Evolutionary conservation across 2,329 filamentous ascomycete species (phyloP).

Genomic region (Claviceps pusilla): DNA sequence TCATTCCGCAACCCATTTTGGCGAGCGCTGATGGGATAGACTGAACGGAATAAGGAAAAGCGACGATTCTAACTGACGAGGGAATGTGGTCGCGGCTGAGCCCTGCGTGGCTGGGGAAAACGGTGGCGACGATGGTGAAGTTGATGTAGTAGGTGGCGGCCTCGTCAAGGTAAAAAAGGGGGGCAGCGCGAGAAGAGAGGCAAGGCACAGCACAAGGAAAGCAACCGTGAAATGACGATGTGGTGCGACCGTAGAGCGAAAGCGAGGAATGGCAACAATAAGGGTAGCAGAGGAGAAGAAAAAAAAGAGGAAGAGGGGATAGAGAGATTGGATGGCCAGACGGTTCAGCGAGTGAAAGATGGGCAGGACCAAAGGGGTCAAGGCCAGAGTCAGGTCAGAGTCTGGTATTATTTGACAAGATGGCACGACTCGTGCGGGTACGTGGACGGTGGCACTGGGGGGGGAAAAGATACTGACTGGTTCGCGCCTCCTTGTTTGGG

Average conservation of each 20-base stretch:
- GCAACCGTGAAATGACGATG: neutral
- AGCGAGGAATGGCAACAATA: neutral
- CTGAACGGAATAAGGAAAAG: neutral
- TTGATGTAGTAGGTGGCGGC: neutral
- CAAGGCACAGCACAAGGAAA: neutral
- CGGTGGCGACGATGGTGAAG: neutral
- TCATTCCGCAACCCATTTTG: slow-evolving; percentile 99
- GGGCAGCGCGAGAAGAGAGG: neutral
- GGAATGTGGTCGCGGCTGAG: neutral
- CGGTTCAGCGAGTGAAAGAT: neutral
- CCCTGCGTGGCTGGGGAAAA: neutral
- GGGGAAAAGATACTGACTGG: neutral
- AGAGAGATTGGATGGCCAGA: neutral
- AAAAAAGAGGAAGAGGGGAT: neutral
- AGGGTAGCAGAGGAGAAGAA: neutral
- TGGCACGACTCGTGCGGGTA: slow-evolving; percentile 6
- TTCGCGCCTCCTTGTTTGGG: slow-evolving; percentile 1
- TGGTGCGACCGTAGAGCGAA: neutral
- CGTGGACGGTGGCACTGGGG: neutral
- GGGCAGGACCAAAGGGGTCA: neutral
- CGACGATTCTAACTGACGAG: neutral
- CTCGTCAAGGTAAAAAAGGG: neutral
- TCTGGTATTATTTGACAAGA: slow-evolving; percentile 1
- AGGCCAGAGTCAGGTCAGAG: neutral
- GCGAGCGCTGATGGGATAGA: slow-evolving; percentile 17